Percentiles rank a stretch among this genome's conserved stretches.
These are phyloP conservation scores for Calonectria pauciramosa DNA, from an alignment of 2,329 filamentous ascomycete genomes.

Conservation along the genomic window DNA sequence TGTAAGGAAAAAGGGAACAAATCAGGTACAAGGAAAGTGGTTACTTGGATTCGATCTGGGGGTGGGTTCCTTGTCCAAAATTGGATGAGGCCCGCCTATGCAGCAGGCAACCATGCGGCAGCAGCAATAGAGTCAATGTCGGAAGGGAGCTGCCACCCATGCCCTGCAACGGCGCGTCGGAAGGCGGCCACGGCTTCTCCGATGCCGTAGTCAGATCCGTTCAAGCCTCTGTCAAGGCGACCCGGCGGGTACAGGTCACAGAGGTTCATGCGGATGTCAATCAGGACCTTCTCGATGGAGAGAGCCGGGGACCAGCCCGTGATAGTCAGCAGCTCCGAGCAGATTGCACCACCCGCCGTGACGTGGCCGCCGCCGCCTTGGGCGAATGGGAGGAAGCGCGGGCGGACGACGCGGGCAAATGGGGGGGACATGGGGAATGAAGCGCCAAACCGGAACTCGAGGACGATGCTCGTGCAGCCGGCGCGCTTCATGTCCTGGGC, in stretches of 20 bases:
- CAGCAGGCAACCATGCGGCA: not conserved
- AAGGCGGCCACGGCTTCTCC: conserved; percentile 82
- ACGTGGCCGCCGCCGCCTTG: conserved; percentile 88
- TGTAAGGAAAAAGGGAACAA: not conserved
- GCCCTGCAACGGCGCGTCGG: conserved; percentile 71
- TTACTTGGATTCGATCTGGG: not conserved
- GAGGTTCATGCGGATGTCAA: conserved; percentile 86
- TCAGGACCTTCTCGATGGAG: conserved; percentile 82
- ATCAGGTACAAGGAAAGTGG: not conserved
- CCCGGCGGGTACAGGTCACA: conserved; percentile 80
- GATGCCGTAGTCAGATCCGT: conserved; percentile 70
- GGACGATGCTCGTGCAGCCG: conserved; percentile 75
- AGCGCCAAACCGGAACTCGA: conserved; percentile 85
- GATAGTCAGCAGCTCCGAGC: conserved; percentile 87
- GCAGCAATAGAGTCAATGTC: conserved; percentile 64
- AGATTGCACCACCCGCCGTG: conserved; percentile 85
- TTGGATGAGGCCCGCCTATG: not conserved
- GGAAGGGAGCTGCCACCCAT: conserved; percentile 80
- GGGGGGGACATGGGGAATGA: conserved; percentile 85
- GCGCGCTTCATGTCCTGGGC: conserved; percentile 79
- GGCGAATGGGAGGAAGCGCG: conserved; percentile 80
- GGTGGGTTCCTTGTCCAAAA: not conserved
- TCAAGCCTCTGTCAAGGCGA: conserved; percentile 65
- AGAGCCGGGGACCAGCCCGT: conserved; percentile 83
- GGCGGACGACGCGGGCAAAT: conserved; percentile 86